Conservation (phyloP, 768 basidiomycete genomes). For the Cystofilobasidium capitatum region DNA sequence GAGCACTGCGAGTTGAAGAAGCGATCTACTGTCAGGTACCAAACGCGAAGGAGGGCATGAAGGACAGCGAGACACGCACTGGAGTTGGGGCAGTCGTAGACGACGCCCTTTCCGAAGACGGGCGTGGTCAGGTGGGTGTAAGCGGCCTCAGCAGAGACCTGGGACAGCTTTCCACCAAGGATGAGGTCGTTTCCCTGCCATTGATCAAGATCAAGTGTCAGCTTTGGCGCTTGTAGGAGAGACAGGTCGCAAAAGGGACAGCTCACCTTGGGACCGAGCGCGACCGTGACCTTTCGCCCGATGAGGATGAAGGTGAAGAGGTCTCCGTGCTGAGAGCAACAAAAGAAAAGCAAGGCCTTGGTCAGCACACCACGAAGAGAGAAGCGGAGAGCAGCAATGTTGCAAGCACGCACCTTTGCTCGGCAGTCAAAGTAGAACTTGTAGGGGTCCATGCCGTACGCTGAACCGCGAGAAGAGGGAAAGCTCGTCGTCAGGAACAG, state of each 20-base stretch:
- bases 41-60: neutral
- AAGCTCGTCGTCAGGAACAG: neutral
- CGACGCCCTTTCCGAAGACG: slow-evolving; percentile 93
- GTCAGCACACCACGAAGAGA: neutral
- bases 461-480: neutral
- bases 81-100: slow-evolving; percentile 94
- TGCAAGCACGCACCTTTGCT: slow-evolving; percentile 36
- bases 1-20: slow-evolving; percentile 44
- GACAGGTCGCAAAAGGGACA: neutral
- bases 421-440: slow-evolving; percentile 69
- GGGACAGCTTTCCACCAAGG: slow-evolving; percentile 82
- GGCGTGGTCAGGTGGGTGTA: slow-evolving; percentile 88
- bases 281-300: slow-evolving; percentile 81
- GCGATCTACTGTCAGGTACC: too few species aligned
- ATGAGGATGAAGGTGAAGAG: slow-evolving; percentile 93
- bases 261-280: slow-evolving; percentile 59
- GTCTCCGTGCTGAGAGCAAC: slow-evolving; percentile 64
- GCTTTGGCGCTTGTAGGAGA: neutral
- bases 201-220: neutral
- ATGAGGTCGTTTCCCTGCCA: slow-evolving; percentile 74
- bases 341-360: neutral
- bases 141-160: slow-evolving; percentile 90
- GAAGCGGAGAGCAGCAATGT: neutral
- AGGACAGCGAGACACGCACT: slow-evolving; percentile 24
- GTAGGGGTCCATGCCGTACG: slow-evolving; percentile 87